Evolutionary conservation across 768 basidiomycete genomes (phyloP), one percentile per base, ranked within the genome.

Genomic region (Trametes villosa): DNA sequence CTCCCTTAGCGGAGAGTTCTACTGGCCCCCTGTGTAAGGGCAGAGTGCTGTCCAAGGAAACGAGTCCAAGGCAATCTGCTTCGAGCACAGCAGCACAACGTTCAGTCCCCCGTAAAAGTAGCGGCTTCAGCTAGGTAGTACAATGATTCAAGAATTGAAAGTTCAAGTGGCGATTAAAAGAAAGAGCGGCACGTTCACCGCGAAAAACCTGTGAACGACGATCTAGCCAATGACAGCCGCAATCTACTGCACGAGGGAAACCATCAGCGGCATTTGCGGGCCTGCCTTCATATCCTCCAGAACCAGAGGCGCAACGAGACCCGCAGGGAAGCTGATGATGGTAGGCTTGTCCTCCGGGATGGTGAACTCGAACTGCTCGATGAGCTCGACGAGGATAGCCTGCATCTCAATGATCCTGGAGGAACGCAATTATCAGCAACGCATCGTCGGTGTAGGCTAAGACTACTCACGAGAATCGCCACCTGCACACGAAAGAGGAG

Each of bases 331-430:
- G 44, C 77, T 68, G 17, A 69, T 45, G 36, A 77, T 72, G 42
- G 70, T 68, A 0, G 71, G 65, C 50, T 70, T 72, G 30, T 71
- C 70, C 4, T 62, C 61, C 0, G 76, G 74, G 30, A 76, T 66
- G 27, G 67, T 45, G 47, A 74, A 75, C 45, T 73, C 68, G 57
- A 78, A 78, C 47, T 73, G 71, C 59, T 74, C 73, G 24, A 78
- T 58, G 27, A 78, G 71, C 40, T 75, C 72, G 18, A 71, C 67
- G 15, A 73, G 63, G 40, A 77, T 67, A 4, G 70, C 69, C 53
- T 76, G 75, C 66, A 74, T 70, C 54, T 78, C 76, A 22, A 74
- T 67, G 17, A 75, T 65, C 48, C 63, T 73, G 31, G 6, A 11
- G 11, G 24, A 2, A 26, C 26, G 20, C 22, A n/a, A 20, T 45